Conservation (phyloP, 257 asterid genomes). For the Jacaranda copaia region DNA sequence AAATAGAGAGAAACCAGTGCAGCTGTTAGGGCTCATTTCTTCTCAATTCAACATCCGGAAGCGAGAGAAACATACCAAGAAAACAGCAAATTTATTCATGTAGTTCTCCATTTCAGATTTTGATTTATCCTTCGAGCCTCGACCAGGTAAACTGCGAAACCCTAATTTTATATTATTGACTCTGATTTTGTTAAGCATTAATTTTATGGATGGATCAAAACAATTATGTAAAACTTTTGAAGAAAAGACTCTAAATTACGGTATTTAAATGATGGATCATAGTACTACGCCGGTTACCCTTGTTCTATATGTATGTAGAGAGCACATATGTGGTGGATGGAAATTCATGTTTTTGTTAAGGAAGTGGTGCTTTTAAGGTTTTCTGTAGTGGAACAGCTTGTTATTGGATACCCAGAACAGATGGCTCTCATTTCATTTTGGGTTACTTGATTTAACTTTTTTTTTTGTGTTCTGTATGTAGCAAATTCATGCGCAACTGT, state of each 20-base stretch:
- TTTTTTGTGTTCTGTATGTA: not conserved
- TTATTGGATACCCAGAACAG: slow-evolving; percentile 13
- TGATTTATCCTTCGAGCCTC: slow-evolving; percentile 20
- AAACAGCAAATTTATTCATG: slow-evolving; percentile 18
- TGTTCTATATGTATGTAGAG: not conserved
- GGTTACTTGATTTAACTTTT: not conserved
- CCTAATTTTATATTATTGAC: slow-evolving; percentile 8
- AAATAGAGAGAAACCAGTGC: not conserved
- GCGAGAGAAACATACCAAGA: not conserved
- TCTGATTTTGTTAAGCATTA: slow-evolving; percentile 7
- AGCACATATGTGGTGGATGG: not conserved
- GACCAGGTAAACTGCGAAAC: slow-evolving; percentile 33
- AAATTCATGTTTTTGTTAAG: slow-evolving; percentile 3
- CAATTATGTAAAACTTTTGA: not conserved
- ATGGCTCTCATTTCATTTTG: slow-evolving; percentile 14
- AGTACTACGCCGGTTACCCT: not conserved
- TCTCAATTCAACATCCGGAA: slow-evolving; percentile 17
- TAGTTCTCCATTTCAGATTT: slow-evolving; percentile 24
- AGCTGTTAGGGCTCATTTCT: slow-evolving; percentile 30
- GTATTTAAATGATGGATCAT: slow-evolving; percentile 11
- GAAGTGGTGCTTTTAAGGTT: not conserved
- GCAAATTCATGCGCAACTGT: slow-evolving; percentile 2
- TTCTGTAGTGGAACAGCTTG: slow-evolving; percentile 13
- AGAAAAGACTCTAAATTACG: not conserved
- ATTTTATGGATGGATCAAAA: slow-evolving; percentile 22